phyloP scores from a whole-genome alignment of 768 basidiomycete genomes.

The Pleurotus pulmonarius region DNA sequence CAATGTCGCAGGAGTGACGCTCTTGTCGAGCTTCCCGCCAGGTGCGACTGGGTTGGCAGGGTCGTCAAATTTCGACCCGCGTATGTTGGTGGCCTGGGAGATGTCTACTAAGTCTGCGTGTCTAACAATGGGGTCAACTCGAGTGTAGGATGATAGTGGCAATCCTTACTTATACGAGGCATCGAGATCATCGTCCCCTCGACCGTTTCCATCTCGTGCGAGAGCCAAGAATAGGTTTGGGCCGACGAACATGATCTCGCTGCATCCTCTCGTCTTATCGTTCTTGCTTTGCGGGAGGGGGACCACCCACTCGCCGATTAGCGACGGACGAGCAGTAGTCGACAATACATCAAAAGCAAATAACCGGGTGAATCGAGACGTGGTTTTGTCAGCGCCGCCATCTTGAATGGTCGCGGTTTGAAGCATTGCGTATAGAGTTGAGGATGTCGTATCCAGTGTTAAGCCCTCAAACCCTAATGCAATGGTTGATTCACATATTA shows the following conservation, averaged over 20 bases:
- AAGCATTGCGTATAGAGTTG: constrained; percentile 55
- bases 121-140: constrained; percentile 24
- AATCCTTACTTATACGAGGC: constrained; percentile 48
- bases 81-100: constrained; percentile 56
- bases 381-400: constrained; percentile 45
- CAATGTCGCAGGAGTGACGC: constrained; percentile 50
- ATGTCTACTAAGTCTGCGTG: constrained; percentile 60
- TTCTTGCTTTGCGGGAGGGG: constrained; percentile 51
- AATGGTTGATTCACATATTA: no score
- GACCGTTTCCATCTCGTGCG: constrained; percentile 57
- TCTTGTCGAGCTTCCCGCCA: constrained; percentile 40
- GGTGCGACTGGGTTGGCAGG: constrained; percentile 48
- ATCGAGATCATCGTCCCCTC: constrained; percentile 42
- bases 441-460: constrained; percentile 43
- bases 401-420: constrained; percentile 65
- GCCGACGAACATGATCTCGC: constrained; percentile 56
- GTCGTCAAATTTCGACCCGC: constrained; percentile 49
- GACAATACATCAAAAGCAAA: constrained; percentile 50
- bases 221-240: constrained; percentile 54
- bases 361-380: constrained; percentile 51
- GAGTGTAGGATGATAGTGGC: neutral
- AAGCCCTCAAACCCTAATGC: constrained; percentile 66
- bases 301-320: constrained; percentile 59
- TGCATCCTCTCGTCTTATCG: constrained; percentile 46
- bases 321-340: constrained; percentile 22